Base-by-base conservation (phyloP, 768 basidiomycete species). In the Boletus sp. region DNA sequence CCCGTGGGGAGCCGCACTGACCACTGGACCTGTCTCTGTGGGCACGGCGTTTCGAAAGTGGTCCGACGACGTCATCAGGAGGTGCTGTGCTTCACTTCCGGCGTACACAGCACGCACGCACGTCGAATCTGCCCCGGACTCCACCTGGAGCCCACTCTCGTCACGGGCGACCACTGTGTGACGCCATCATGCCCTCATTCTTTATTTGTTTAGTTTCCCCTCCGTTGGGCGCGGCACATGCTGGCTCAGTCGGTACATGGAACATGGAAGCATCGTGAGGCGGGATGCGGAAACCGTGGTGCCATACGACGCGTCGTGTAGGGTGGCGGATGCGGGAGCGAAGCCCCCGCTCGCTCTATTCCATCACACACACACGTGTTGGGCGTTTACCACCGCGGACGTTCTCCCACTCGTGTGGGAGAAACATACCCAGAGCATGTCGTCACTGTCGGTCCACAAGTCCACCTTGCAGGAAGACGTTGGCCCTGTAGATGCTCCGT, bases 51-150 rank as follows among this genome's bases (percentile, higher is more conserved):
- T 42, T 40, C 42, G n/a, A 27, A 44, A 38, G 3, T 1, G n/a
- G 2, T 44, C 61, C n/a, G n/a, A n/a, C n/a, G 62, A 63, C 62
- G 61, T 63, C 61, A 63, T 60, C 61, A 57, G 51, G 59, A 39
- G n/a, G 11, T 10, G 35, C 7, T 32, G 34, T 52, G 23, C 13
- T 7, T 7, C 5, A 23, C 1, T 15, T 1, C 13, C 42, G 13
- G 44, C 4, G 37, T 32, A 51, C 34, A 34, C n/a, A n/a, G n/a
- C n/a, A n/a, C n/a, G n/a, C n/a, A n/a, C n/a, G 35, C 45, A 23
- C 38, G 7, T n/a, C n/a, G n/a, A n/a, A 55, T 23, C 38, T 33
- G 6, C 54, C 59, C 59, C 59, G 19, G 40, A 57, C 41, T 44
- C 49, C 59, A 51, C 44, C 5, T 37, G 25, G 15, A 19, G n/a